These are phyloP conservation scores for Yarrowia alimentaria DNA, from an alignment of 805 yeast species.

Conservation along the genomic window DNA sequence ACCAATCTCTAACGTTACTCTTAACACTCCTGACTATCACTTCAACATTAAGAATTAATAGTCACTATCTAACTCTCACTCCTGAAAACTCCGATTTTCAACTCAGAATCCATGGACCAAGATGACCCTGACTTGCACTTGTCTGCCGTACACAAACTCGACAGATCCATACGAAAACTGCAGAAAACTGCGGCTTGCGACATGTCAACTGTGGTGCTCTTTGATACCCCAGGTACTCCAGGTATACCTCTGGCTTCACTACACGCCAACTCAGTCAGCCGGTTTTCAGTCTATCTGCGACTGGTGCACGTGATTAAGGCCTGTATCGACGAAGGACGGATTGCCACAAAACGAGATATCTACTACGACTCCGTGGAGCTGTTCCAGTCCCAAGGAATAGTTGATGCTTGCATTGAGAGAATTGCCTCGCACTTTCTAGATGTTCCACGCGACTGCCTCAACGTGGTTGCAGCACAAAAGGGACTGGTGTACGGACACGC, in stretches of 20 bases:
- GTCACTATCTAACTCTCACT: too few relatives aligned
- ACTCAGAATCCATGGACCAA: too few relatives aligned
- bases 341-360: conserved; percentile 46
- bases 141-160: too few relatives aligned
- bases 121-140: too few relatives aligned
- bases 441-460: conserved; percentile 43
- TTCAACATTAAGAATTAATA: too few relatives aligned
- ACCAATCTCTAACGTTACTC: too few relatives aligned
- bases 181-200: not conserved
- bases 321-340: not conserved
- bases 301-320: conserved; percentile 13
- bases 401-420: conserved; percentile 44
- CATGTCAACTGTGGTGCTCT: not conserved
- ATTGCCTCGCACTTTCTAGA: conserved; percentile 43
- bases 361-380: conserved; percentile 57
- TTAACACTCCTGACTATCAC: too few relatives aligned
- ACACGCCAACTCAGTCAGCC: conserved; percentile 1
- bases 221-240: not conserved
- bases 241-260: conserved; percentile 9
- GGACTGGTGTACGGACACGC: conserved; percentile 48
- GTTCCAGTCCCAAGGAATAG: conserved; percentile 47
- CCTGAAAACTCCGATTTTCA: too few relatives aligned
- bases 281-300: conserved; percentile 9
- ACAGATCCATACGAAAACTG: not conserved
- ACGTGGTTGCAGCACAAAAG: conserved; percentile 54